phyloP scores from a whole-genome alignment of 768 basidiomycete species.

The Naematelia encephala region DNA sequence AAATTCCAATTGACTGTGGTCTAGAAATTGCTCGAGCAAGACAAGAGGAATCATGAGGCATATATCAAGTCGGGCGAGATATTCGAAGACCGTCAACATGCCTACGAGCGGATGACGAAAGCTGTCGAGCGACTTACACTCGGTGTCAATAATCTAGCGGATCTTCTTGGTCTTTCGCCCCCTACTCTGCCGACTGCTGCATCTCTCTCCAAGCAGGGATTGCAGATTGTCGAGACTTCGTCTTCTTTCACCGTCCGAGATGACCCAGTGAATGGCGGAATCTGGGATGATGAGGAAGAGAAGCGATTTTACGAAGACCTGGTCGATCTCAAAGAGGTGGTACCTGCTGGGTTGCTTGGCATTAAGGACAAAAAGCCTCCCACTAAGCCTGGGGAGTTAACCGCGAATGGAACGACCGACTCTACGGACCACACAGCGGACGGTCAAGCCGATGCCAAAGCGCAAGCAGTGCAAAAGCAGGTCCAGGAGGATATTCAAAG shows the following conservation, averaged over 20 bases:
- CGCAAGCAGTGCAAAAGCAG: conserved; percentile 51
- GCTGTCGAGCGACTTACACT: conserved; percentile 85
- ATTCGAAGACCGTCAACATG: conserved; percentile 97
- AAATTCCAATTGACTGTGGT: neutral
- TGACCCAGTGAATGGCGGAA: conserved; percentile 67
- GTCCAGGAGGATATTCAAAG: conserved; percentile 65
- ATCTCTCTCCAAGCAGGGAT: conserved; percentile 49
- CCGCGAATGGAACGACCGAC: neutral
- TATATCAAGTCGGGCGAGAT: conserved; percentile 99
- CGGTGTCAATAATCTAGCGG: conserved; percentile 87
- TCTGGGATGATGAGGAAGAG: conserved; percentile 99
- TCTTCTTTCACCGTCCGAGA: conserved; percentile 52
- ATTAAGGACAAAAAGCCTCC: conserved; percentile 54
- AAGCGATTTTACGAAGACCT: conserved; percentile 88
- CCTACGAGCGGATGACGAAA: conserved; percentile 98
- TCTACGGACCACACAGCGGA: neutral
- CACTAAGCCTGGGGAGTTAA: conserved; percentile 1
- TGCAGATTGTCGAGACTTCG: conserved; percentile 50
- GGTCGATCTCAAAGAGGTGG: conserved; percentile 84
- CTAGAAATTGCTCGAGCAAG: conserved; percentile 93
- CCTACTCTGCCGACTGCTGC: conserved; percentile 79
- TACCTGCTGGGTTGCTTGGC: conserved; percentile 81
- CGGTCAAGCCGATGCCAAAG: conserved; percentile 9
- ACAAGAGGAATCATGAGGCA: conserved; percentile 94
- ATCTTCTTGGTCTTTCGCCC: conserved; percentile 76